Percentiles rank a stretch among this genome's conserved stretches.
Evolutionary conservation across 805 yeast genomes (phyloP).

Genomic region (Scheffersomyces lignosus): DNA sequence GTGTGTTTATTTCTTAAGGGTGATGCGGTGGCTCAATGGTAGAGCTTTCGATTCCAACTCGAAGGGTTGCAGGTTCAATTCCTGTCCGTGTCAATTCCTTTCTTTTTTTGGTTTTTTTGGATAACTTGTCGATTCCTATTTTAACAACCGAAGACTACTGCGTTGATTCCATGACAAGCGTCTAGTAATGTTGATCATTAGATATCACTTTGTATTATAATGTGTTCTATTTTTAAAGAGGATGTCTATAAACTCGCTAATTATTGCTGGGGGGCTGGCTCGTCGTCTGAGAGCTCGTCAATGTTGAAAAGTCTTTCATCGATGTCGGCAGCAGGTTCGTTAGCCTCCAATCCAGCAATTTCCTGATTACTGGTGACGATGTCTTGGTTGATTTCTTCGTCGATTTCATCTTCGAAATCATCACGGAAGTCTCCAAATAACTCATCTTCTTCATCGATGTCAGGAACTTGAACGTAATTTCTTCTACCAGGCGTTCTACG

Average conservation of each 20-base stretch:
- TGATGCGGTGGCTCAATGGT: conserved; percentile 25
- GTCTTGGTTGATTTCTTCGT: conserved; percentile 24
- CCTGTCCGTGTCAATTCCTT: conserved; percentile 20
- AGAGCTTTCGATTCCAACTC: conserved; percentile 21
- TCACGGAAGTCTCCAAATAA: conserved; percentile 43
- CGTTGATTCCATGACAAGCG: neutral
- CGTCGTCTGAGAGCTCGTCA: conserved; percentile 26
- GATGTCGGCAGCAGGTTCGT: conserved; percentile 12
- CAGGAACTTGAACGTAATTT: conserved; percentile 43
- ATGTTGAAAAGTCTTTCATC: conserved; percentile 32
- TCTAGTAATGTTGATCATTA: neutral
- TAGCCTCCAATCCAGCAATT: conserved; percentile 16
- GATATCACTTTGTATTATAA: neutral
- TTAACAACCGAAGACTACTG: neutral
- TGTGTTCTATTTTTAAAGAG: neutral
- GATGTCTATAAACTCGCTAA: neutral
- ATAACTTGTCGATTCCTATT: neutral
- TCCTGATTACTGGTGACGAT: conserved; percentile 22
- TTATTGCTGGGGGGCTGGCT: neutral
- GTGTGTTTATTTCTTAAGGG: conserved; percentile 4
- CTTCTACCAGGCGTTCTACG: conserved; percentile 40
- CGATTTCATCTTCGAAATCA: conserved; percentile 38
- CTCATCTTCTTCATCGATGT: conserved; percentile 37
- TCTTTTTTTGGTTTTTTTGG: neutral
- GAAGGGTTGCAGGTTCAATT: conserved; percentile 22